Conservation (phyloP, 2,329 filamentous ascomycete genomes). For the Ampelomyces quisqualis region DNA sequence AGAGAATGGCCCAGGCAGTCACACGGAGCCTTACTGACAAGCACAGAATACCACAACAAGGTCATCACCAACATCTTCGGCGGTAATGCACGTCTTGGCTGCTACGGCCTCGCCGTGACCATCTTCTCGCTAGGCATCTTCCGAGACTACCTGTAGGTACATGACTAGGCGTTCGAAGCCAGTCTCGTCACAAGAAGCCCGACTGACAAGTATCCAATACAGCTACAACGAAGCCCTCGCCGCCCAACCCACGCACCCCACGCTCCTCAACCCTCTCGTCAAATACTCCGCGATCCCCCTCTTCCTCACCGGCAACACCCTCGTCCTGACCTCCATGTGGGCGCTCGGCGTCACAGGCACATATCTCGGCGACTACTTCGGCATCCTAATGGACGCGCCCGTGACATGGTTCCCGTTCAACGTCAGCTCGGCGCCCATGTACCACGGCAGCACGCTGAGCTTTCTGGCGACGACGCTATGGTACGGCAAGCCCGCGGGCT, state of each 20-base stretch:
- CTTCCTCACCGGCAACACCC: slow-evolving; percentile 72
- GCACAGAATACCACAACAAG: slow-evolving; percentile 84
- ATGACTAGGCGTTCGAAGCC: too few species aligned
- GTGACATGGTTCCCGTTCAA: slow-evolving; percentile 97
- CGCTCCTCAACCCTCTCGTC: slow-evolving; percentile 62
- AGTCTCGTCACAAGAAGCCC: too few species aligned
- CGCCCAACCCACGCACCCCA: slow-evolving; percentile 71
- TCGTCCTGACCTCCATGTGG: slow-evolving; percentile 89
- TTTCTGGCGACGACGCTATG: slow-evolving; percentile 86
- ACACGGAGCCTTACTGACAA: slow-evolving; percentile 5
- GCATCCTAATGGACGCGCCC: slow-evolving; percentile 92
- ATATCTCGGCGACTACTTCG: slow-evolving; percentile 97
- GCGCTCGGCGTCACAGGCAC: slow-evolving; percentile 91
- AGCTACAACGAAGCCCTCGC: slow-evolving; percentile 84
- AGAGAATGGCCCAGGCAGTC: slow-evolving; percentile 4
- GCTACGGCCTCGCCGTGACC: slow-evolving; percentile 82
- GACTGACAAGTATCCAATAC: slow-evolving; percentile 6
- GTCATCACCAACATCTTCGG: slow-evolving; percentile 83
- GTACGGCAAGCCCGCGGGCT: slow-evolving; percentile 82
- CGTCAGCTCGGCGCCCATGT: slow-evolving; percentile 89
- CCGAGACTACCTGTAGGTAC: slow-evolving; percentile 66
- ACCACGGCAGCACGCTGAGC: slow-evolving; percentile 88
- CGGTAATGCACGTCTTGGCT: slow-evolving; percentile 74
- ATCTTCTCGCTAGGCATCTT: slow-evolving; percentile 93
- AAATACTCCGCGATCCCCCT: slow-evolving; percentile 69